Evolutionary conservation across 192 early-diverging fungal genomes (phyloP).

Genomic region (Backusella sp.): DNA sequence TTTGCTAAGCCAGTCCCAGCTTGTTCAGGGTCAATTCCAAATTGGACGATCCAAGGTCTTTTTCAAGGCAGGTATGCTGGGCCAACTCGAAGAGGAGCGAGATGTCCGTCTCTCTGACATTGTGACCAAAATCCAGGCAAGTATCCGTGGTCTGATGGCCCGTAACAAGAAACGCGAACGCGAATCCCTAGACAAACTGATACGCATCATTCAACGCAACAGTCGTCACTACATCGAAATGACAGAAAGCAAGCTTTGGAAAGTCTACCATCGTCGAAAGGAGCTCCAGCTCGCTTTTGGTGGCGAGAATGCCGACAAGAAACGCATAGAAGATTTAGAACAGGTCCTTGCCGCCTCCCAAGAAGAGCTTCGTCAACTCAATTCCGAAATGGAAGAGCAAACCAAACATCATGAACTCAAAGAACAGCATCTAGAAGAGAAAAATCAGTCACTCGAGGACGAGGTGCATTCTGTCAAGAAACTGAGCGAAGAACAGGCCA

Average conservation of each 20-base stretch:
- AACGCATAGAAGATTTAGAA: constrained; percentile 13
- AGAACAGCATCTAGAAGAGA: neutral
- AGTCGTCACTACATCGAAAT: constrained; percentile 89
- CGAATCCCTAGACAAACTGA: constrained; percentile 74
- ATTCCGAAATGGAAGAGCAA: neutral
- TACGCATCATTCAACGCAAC: constrained; percentile 92
- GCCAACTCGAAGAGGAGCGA: constrained; percentile 90
- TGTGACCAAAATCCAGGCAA: constrained; percentile 82
- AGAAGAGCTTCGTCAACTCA: neutral
- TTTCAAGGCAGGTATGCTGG: constrained; percentile 93
- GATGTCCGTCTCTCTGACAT: constrained; percentile 83
- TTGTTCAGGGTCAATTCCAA: constrained; percentile 80
- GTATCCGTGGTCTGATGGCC: constrained; percentile 83
- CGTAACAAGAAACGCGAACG: constrained; percentile 53
- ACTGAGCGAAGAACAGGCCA: neutral
- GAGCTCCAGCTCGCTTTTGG: constrained; percentile 15
- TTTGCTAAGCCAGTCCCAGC: constrained; percentile 64
- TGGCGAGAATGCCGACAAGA: constrained; percentile 16
- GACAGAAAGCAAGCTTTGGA: constrained; percentile 93
- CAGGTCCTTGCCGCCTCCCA: constrained; percentile 2
- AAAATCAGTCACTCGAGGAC: neutral
- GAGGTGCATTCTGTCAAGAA: neutral
- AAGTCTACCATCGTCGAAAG: constrained; percentile 70
- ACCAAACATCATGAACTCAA: neutral
- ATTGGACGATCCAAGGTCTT: constrained; percentile 95